Evolutionary conservation across 2,329 filamentous ascomycete genomes (phyloP).

Genomic region (Apiospora sp.): DNA sequence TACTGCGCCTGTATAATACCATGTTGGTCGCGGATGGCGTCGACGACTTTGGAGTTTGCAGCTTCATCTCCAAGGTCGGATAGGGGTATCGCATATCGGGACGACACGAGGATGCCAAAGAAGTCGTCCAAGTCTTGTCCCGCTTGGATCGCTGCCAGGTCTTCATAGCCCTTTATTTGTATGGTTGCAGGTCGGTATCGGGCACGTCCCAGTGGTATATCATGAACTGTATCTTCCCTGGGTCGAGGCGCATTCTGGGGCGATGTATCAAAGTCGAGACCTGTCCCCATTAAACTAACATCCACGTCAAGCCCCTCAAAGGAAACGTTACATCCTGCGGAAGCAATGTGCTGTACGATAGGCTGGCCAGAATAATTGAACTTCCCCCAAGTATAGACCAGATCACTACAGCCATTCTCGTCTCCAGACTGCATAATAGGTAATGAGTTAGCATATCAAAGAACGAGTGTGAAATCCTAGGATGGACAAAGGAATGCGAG

Average conservation of each 20-base stretch:
- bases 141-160: constrained; percentile 37
- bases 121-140: constrained; percentile 43
- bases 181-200: constrained; percentile 27
- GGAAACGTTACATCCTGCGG: constrained; percentile 49
- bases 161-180: constrained; percentile 38
- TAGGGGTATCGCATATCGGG: constrained; percentile 43
- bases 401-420: constrained; percentile 19
- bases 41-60: constrained; percentile 30
- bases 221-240: constrained; percentile 34
- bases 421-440: neutral
- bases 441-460: too few relatives aligned
- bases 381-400: constrained; percentile 23
- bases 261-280: constrained; percentile 37
- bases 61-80: constrained; percentile 35
- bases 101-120: constrained; percentile 45
- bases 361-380: constrained; percentile 34
- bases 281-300: constrained; percentile 32
- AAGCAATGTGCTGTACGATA: constrained; percentile 40
- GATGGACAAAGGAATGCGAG: too few relatives aligned
- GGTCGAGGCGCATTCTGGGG: constrained; percentile 38
- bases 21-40: constrained; percentile 47
- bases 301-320: constrained; percentile 39
- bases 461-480: too few relatives aligned
- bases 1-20: constrained; percentile 47
- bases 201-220: constrained; percentile 32